Percentiles rank a stretch among this genome's conserved stretches.
phyloP scores from a whole-genome alignment of 2,329 filamentous ascomycete species.

The Fusarium sp. region DNA sequence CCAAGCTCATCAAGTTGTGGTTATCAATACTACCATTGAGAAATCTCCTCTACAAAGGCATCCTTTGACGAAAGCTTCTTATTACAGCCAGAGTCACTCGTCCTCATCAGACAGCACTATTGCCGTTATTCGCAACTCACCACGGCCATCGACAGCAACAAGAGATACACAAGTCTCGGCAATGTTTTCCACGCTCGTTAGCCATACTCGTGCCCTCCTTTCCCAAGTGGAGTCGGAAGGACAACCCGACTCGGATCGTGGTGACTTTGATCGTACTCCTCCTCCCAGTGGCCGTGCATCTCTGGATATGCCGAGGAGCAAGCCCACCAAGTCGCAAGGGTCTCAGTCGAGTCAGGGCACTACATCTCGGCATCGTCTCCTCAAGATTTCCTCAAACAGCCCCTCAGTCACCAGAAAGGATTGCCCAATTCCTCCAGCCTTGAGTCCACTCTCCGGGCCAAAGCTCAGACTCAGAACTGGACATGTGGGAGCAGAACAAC shows the following conservation, averaged over 20 bases:
- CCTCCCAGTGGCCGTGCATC: slow-evolving; percentile 48
- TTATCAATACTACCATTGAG: not conserved
- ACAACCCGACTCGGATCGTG: slow-evolving; percentile 33
- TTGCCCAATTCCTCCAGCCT: slow-evolving; percentile 30
- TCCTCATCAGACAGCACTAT: slow-evolving; percentile 1
- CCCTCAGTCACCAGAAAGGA: slow-evolving; percentile 38
- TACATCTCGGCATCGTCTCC: slow-evolving; percentile 36
- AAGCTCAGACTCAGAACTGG: not conserved
- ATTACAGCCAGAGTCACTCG: not conserved
- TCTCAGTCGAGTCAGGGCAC: slow-evolving; percentile 13
- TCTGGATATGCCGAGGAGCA: slow-evolving; percentile 34
- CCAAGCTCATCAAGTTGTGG: not conserved
- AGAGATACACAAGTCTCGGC: slow-evolving; percentile 2
- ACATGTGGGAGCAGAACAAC: slow-evolving; percentile 5
- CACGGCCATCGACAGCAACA: not conserved
- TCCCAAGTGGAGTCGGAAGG: slow-evolving; percentile 28
- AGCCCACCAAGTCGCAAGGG: slow-evolving; percentile 16
- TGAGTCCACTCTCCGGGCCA: slow-evolving; percentile 19
- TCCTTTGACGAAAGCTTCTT: not conserved
- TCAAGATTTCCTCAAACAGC: slow-evolving; percentile 40
- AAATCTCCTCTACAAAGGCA: not conserved
- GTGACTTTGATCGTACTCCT: slow-evolving; percentile 51
- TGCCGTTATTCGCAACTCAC: not conserved
- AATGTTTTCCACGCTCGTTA: slow-evolving; percentile 43
- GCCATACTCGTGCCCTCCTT: slow-evolving; percentile 37